Conservation (phyloP, 2,329 filamentous ascomycete species). For the Akanthomyces uredinophilus region DNA sequence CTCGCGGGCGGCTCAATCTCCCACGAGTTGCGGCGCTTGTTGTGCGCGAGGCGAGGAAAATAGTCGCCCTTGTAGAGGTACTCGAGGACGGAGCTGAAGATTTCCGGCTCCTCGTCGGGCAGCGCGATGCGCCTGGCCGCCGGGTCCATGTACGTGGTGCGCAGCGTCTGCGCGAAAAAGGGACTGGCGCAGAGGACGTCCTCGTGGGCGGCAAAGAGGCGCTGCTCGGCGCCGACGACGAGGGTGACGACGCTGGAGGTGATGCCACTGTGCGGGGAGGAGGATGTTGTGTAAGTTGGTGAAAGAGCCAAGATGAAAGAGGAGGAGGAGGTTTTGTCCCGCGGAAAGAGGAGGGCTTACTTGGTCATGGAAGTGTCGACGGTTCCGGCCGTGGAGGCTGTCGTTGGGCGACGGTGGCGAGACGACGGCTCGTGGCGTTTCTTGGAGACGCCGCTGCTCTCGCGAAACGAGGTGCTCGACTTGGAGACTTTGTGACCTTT, state of each 20-base stretch:
- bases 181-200: conserved; percentile 73
- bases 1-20: conserved; percentile 61
- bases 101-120: conserved; percentile 80
- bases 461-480: conserved; percentile 51
- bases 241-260: conserved; percentile 72
- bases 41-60: conserved; percentile 75
- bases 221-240: conserved; percentile 72
- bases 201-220: conserved; percentile 88
- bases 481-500: conserved; percentile 47
- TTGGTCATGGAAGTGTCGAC: conserved; percentile 38
- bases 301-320: not conserved
- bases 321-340: too few relatives aligned
- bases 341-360: conserved; percentile 30
- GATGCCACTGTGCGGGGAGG: conserved; percentile 38
- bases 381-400: conserved; percentile 35
- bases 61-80: conserved; percentile 95
- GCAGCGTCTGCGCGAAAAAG: conserved; percentile 56
- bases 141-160: conserved; percentile 31
- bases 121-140: conserved; percentile 66
- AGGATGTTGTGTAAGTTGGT: conserved; percentile 7
- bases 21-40: conserved; percentile 76
- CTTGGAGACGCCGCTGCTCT: conserved; percentile 48
- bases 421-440: conserved; percentile 43
- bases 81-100: conserved; percentile 85
- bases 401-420: conserved; percentile 42